Evolutionary conservation across 805 yeast genomes (phyloP), one percentile per base, ranked within the genome.

Genomic region (Nakazawaea sp.): DNA sequence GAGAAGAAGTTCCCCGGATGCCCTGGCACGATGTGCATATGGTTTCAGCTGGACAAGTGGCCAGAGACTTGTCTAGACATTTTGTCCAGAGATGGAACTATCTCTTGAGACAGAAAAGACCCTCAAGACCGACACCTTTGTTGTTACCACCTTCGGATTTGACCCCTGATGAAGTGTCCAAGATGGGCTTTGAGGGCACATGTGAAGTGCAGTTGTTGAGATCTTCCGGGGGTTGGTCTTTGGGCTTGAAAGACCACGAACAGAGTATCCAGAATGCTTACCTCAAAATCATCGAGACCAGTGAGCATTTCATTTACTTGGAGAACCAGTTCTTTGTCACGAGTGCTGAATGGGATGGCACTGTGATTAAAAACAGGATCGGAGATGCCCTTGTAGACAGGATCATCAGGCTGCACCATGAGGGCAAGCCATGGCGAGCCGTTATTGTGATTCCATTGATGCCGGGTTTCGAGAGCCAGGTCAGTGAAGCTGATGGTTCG

Each of bases 1-100:
- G 99, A 43, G 65, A 71, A 12, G 57, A 57, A 15, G 70, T 75
- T 16, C 97, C 98, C 2, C 74, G 99, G 49, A 92, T 92, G 99
- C 98, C 98, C 8, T 92, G 98, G 99, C 99, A 92, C 58, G 99
- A 92, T 68, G 86, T 92, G 27, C 97, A 92, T 48, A 92, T 89
- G 95, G 78, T 88, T 62, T 78, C 94, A 1, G 75, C 89, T 2
- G 99, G 99, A 11, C 94, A 89, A 51, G 78, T 89, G 3, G 98
- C 97, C 0, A 71, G 97, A 42, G 99, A 92, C 56, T 59, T 90
- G 36, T 74, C 95, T 0, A 74, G 98, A 40, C 97, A 92, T 57
- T 92, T 94, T 59, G 94, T 88, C 11, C 98, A 92, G 62, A 74
- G 99, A 50, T 92, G 98, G 98, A 92, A 92, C 55, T 92, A 86